Conservation (phyloP, 352 stramenopile genomes). For the Phytophthora citricola region DNA sequence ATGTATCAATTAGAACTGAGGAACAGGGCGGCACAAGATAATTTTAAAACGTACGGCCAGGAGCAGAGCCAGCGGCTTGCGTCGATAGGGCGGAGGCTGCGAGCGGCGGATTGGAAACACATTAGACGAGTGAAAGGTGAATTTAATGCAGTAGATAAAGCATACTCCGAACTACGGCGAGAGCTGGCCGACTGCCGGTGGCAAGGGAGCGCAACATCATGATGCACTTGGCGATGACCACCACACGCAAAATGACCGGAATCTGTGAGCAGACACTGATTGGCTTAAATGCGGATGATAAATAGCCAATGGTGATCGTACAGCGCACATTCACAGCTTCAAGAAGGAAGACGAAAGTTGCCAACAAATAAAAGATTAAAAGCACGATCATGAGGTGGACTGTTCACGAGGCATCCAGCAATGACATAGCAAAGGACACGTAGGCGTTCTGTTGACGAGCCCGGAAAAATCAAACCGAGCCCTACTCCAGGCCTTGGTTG, state of each 20-base stretch:
- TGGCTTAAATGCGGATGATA: constrained; percentile 16
- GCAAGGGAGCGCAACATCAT: constrained; percentile 36
- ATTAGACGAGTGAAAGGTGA: background rate
- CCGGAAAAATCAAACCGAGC: background rate
- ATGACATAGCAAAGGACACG: constrained; percentile 12
- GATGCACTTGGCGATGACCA: constrained; percentile 7
- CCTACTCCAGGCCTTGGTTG: constrained; percentile 80
- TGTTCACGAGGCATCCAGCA: constrained; percentile 11
- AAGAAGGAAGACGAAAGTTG: too few species aligned
- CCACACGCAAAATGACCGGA: constrained; percentile 9
- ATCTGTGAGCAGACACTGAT: background rate
- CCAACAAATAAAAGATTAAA: constrained; percentile 10
- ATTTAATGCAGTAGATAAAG: background rate
- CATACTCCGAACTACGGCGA: constrained; percentile 33
- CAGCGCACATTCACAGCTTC: background rate
- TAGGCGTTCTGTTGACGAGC: constrained; percentile 3
- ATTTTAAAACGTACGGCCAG: constrained; percentile 30
- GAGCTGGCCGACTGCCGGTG: constrained; percentile 10
- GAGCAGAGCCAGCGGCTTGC: constrained; percentile 16
- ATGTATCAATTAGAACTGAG: background rate
- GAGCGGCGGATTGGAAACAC: constrained; percentile 8
- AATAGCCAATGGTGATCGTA: constrained; percentile 11
- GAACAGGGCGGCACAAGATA: background rate
- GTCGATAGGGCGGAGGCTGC: constrained; percentile 32
- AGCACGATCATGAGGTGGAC: constrained; percentile 18